Percentiles rank a stretch among this genome's conserved stretches.
Evolutionary conservation across 768 basidiomycete genomes (phyloP).

Genomic region (Lactarius psammicola): DNA sequence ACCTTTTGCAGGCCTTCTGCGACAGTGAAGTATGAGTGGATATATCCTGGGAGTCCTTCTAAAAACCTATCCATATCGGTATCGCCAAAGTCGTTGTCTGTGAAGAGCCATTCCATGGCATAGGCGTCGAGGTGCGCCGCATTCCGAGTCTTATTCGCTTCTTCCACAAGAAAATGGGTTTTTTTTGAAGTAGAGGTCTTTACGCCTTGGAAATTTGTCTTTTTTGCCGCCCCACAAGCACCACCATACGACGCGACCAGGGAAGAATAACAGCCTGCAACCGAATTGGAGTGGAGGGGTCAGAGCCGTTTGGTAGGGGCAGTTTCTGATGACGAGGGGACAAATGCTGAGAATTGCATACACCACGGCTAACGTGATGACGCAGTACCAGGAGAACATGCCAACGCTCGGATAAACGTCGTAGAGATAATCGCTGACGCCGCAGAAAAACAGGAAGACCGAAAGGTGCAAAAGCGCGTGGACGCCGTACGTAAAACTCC

Average conservation of each 20-base stretch:
- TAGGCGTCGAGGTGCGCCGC: slow-evolving; percentile 1
- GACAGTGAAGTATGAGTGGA: background rate
- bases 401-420: background rate
- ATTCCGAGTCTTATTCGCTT: background rate
- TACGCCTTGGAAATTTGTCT: background rate
- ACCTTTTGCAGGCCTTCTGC: background rate
- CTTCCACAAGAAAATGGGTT: background rate
- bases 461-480: slow-evolving; percentile 15
- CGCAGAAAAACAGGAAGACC: slow-evolving; percentile 20
- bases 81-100: slow-evolving; percentile 6
- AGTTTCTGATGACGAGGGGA: slow-evolving; percentile 11
- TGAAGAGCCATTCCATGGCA: slow-evolving; percentile 16
- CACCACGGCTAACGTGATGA: background rate
- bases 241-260: background rate
- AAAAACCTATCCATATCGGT: slow-evolving; percentile 17
- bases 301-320: slow-evolving; percentile 21
- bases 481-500: slow-evolving; percentile 7
- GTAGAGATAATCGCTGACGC: slow-evolving; percentile 11
- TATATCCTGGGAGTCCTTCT: slow-evolving; percentile 14
- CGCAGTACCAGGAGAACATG: background rate
- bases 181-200: background rate
- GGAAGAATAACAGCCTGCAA: background rate
- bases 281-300: background rate
- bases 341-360: slow-evolving; percentile 14
- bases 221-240: too few species aligned